Evolutionary conservation across 768 basidiomycete species (phyloP).

Genomic region (Tricholoma furcatifolium): DNA sequence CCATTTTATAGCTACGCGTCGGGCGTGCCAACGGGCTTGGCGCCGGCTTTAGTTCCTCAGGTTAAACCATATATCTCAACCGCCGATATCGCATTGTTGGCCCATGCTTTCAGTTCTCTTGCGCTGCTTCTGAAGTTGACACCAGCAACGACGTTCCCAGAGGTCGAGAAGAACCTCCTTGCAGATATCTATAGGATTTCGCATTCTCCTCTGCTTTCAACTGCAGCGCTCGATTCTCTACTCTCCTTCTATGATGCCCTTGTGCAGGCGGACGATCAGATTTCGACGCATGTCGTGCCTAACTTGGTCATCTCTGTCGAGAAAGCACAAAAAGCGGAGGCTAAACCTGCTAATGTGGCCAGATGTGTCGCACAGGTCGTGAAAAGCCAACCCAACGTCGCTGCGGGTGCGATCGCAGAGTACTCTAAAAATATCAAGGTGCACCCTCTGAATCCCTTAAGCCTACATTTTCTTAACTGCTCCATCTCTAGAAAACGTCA

Average conservation of each 20-base stretch:
- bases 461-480: background rate
- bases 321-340: conserved; percentile 59
- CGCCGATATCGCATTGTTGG: conserved; percentile 74
- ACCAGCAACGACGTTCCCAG: conserved; percentile 68
- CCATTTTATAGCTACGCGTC: conserved; percentile 31
- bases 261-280: conserved; percentile 79
- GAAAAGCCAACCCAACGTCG: conserved; percentile 62
- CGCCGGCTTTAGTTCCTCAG: conserved; percentile 64
- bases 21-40: conserved; percentile 55
- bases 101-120: conserved; percentile 65
- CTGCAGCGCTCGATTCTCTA: conserved; percentile 76
- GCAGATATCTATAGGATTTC: conserved; percentile 66
- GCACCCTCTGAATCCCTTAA: conserved; percentile 8
- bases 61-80: conserved; percentile 75
- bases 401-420: conserved; percentile 82
- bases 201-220: conserved; percentile 76
- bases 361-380: conserved; percentile 86
- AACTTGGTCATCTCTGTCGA: conserved; percentile 66
- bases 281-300: conserved; percentile 79
- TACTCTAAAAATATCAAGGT: conserved; percentile 84
- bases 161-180: conserved; percentile 71
- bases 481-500: conserved; percentile 39
- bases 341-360: conserved; percentile 70
- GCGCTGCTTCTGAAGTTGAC: conserved; percentile 69
- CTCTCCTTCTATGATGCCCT: conserved; percentile 80